Evolutionary conservation across 371 early-diverging fungal genomes (phyloP).

Genomic region (Apophysomyces variabilis): DNA sequence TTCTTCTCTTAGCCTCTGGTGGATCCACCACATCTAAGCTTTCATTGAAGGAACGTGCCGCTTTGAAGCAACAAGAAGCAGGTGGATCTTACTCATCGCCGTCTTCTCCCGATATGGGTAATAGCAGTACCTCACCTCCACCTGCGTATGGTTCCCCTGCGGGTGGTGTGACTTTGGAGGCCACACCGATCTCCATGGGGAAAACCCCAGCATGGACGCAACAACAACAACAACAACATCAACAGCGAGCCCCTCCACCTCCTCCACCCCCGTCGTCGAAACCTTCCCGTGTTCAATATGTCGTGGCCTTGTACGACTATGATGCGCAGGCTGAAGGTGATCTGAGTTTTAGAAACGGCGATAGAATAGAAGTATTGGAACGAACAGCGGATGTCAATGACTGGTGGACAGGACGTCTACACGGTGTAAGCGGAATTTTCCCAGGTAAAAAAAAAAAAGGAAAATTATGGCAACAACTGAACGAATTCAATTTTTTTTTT

Average conservation of each 20-base stretch:
- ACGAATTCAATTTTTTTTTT: not conserved
- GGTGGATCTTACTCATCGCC: not conserved
- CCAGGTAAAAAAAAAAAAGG: constrained; percentile 62
- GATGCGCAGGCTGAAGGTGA: constrained; percentile 73
- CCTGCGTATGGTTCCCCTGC: constrained; percentile 29
- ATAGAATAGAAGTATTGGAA: constrained; percentile 70
- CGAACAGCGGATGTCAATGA: constrained; percentile 62
- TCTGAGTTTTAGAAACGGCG: constrained; percentile 68
- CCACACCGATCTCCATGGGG: constrained; percentile 18
- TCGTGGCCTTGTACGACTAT: constrained; percentile 76
- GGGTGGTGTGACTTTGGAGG: constrained; percentile 18
- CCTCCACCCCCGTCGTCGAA: constrained; percentile 13
- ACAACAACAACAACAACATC: constrained; percentile 12
- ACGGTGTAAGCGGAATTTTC: constrained; percentile 69
- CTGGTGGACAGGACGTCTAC: constrained; percentile 79
- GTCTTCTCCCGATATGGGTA: not conserved
- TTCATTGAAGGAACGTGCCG: constrained; percentile 36
- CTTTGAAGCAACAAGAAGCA: constrained; percentile 19
- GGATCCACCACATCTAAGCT: constrained; percentile 34
- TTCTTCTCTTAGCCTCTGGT: constrained; percentile 23
- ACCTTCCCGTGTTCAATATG: constrained; percentile 22
- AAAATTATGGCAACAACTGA: not conserved
- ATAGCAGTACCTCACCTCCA: constrained; percentile 14
- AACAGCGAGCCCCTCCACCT: not conserved
- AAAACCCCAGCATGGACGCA: constrained; percentile 13